Evolutionary conservation across 495 filamentous ascomycete genomes (phyloP).

Genomic region (Neurospora tetrasperma): DNA sequence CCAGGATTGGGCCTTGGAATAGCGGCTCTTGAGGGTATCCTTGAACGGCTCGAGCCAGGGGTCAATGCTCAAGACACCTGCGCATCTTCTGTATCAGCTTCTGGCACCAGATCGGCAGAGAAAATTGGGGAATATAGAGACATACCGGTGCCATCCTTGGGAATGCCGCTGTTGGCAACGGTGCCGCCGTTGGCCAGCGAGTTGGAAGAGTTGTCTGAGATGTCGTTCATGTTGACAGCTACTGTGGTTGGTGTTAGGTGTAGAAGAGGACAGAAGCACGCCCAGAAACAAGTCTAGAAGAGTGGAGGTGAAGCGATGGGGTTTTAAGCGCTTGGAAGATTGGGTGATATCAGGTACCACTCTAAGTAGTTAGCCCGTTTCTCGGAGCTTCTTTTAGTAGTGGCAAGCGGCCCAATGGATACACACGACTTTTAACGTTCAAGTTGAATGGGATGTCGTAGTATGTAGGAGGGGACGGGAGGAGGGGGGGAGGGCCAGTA

Average conservation of each 20-base stretch:
- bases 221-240: slow-evolving; percentile 25
- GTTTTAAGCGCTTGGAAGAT: neutral
- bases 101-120: slow-evolving; percentile 1
- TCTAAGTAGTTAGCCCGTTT: neutral
- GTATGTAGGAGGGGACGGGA: neutral
- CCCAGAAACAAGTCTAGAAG: neutral
- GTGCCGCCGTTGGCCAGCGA: slow-evolving; percentile 18
- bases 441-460: neutral
- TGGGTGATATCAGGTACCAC: neutral
- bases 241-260: neutral
- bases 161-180: slow-evolving; percentile 25
- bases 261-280: neutral
- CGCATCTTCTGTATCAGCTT: slow-evolving; percentile 10
- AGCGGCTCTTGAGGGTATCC: slow-evolving; percentile 65
- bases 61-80: slow-evolving; percentile 81
- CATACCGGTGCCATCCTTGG: slow-evolving; percentile 40
- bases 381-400: neutral
- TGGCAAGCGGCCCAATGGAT: neutral
- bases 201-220: slow-evolving; percentile 32
- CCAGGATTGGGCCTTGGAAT: slow-evolving; percentile 76
- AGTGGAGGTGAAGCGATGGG: neutral
- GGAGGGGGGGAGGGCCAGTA: neutral
- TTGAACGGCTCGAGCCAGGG: slow-evolving; percentile 84
- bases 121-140: neutral
- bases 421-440: neutral